Conservation (phyloP, 2,329 filamentous ascomycete genomes). For the Fusarium sp. region DNA sequence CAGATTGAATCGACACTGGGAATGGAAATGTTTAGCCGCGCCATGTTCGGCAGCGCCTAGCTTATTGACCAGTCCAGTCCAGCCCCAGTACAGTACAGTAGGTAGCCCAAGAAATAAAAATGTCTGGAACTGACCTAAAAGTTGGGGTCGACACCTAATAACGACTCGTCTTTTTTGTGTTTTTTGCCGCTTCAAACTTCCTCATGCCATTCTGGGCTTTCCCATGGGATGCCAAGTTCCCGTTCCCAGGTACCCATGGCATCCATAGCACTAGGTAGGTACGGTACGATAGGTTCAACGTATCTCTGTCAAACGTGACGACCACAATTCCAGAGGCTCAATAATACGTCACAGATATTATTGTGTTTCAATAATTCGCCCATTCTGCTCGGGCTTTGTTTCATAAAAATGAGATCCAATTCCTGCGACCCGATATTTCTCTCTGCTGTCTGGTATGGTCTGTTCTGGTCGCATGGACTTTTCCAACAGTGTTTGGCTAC, state of each 20-base stretch:
- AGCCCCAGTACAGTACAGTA: background rate
- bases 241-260: slow-evolving; percentile 2
- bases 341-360: slow-evolving; percentile 9
- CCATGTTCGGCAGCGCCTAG: slow-evolving; percentile 33
- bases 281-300: background rate
- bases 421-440: slow-evolving; percentile 17
- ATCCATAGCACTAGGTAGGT: background rate
- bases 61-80: slow-evolving; percentile 15
- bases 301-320: slow-evolving; percentile 10
- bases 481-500: slow-evolving; percentile 10
- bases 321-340: slow-evolving; percentile 3
- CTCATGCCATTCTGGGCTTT: slow-evolving; percentile 34
- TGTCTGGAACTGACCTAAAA: slow-evolving; percentile 1
- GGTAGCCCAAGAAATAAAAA: background rate
- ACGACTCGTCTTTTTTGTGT: background rate
- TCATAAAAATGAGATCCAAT: slow-evolving; percentile 40
- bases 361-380: slow-evolving; percentile 33
- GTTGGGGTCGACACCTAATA: background rate
- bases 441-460: background rate
- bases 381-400: slow-evolving; percentile 35
- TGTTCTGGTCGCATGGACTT: background rate
- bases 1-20: slow-evolving; percentile 26
- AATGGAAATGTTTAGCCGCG: slow-evolving; percentile 29
- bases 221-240: slow-evolving; percentile 18
- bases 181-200: slow-evolving; percentile 10